Base-by-base conservation (phyloP, 768 basidiomycete genomes). In the Trametes elegans region DNA sequence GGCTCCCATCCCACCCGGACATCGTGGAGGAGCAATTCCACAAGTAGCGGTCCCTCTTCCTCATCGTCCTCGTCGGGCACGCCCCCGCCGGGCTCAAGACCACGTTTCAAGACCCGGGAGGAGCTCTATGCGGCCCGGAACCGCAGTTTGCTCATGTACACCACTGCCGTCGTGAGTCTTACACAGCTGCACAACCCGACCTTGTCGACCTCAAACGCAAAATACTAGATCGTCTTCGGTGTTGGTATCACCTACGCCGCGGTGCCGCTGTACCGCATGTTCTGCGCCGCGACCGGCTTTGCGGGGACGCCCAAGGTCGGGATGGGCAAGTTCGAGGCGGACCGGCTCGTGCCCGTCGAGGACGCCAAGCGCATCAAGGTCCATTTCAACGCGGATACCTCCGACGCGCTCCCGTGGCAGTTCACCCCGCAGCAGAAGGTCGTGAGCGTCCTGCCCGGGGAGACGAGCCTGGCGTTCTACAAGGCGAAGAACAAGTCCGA, bases 201-300 rank as follows among this genome's bases (percentile, higher is more conserved):
- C 11, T 24, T 11, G 16, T 7, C 6, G 16, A 7, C 11, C 3
- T 24, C 13, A 13, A 4, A 14, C 58, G n/a, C n/a, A n/a, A n/a
- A n/a, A n/a, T n/a, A n/a, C n/a, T n/a, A 96, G 93, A 84, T 96
- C 42, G 71, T 97, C 26, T 63, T 87, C 26, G 87, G 84, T 3
- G 73, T 90, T 3, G 96, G 96, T 14, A 79, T 87, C 23, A 88
- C 94, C n/a, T 99, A 99, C 68, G 97, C 97, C 10, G 91, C 96
- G 32, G 96, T 98, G 0, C 97, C 97, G 0, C 78, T 98, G 14
- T 99, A 99, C 71, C 88, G 97, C 58, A 94, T 96, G 73, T 99
- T 99, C 75, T 99, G 97, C 70, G 88, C 93, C 7, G 92, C 95
- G 13, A 99, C 97, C 3, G 97, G 97, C 8, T 99, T 96, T 66